A percentile compares a stretch with the other conserved stretches of the same genome.
Conservation (phyloP, 495 filamentous ascomycete genomes). For the Talaromyces trachyspermus region DNA sequence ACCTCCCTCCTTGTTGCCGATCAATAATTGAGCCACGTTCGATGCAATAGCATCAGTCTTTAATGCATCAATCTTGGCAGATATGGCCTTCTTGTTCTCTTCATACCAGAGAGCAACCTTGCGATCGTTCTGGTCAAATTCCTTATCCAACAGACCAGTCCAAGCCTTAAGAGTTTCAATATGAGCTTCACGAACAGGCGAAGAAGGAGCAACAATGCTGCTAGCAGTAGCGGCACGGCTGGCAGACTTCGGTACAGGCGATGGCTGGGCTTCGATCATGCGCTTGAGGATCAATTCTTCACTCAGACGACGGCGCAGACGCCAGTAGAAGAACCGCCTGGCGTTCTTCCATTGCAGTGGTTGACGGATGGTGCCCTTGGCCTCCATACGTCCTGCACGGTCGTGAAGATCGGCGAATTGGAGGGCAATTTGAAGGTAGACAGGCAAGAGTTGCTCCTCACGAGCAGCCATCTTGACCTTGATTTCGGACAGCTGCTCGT, state of each 20-base stretch:
- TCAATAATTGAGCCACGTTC: conserved; percentile 72
- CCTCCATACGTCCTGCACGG: conserved; percentile 93
- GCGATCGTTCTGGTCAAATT: conserved; percentile 67
- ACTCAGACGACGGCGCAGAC: conserved; percentile 90
- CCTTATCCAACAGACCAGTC: conserved; percentile 56
- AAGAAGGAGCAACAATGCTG: conserved; percentile 14
- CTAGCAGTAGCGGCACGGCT: conserved; percentile 28
- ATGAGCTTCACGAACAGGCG: conserved; percentile 49
- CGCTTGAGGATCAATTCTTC: conserved; percentile 93
- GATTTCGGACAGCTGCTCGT: conserved; percentile 66
- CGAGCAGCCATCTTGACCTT: conserved; percentile 83
- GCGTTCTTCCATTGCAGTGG: conserved; percentile 80
- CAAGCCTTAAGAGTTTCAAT: conserved; percentile 68
- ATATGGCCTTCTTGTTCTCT: conserved; percentile 78
- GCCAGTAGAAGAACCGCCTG: conserved; percentile 99
- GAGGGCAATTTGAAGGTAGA: conserved; percentile 86
- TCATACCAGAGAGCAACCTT: conserved; percentile 95
- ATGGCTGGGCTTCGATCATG: conserved; percentile 53
- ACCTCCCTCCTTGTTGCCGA: conserved; percentile 66
- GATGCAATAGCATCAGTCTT: conserved; percentile 68
- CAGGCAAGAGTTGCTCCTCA: conserved; percentile 80
- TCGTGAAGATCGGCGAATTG: conserved; percentile 98
- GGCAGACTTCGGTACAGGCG: conserved; percentile 21
- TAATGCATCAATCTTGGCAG: conserved; percentile 69
- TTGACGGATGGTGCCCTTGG: conserved; percentile 86